Evolutionary conservation across 441 rosid species (phyloP), one percentile per base, ranked within the genome.

Genomic region (Syzygium syzygioides): DNA sequence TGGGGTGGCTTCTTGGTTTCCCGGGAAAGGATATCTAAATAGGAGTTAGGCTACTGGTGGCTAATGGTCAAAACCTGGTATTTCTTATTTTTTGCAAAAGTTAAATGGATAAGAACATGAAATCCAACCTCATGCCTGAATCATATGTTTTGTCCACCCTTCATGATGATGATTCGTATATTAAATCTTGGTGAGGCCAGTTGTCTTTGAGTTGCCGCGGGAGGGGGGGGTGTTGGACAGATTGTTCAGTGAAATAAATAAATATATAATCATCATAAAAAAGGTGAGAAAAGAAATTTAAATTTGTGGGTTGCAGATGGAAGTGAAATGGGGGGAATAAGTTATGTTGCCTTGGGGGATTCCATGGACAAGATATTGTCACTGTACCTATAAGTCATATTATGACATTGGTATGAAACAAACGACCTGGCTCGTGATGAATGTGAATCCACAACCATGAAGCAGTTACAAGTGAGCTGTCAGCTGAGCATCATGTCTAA

Each of bases 311-410:
- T 20, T 56, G 59, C 59, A 20, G 57, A 18, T 55, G 57, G 56
- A 54, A 17, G 20, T 54, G 56, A 17, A 54, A 62, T n/a, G 0
- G 71, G 71, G 71, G 20, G 17, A 30, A n/a, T 15, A 15, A 15
- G 30, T 30, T 64, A 30, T 30, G 4, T 71, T 1, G 50, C 0
- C 80, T 10, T 68, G 6, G 4, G 4, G 80, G 15, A 28, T 19
- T 66, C 48, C 48, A 64, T 7, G 45, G 45, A 66, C 14, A 32
- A 66, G 25, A 32, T 32, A 66, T 32, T 4, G 9, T 66, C 79
- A 32, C 25, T 32, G 0, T 34, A 68, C 80, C 80, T 0, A 9
- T 71, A 20, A 37, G 83, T 30, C 41, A 15, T 0, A 15, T 0
- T 15, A n/a, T n/a, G 41, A 8, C 76, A 64, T 4, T 2, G 76